Base-by-base conservation (phyloP, 148 eudicot species). In the Dysphania ambrosioides region DNA sequence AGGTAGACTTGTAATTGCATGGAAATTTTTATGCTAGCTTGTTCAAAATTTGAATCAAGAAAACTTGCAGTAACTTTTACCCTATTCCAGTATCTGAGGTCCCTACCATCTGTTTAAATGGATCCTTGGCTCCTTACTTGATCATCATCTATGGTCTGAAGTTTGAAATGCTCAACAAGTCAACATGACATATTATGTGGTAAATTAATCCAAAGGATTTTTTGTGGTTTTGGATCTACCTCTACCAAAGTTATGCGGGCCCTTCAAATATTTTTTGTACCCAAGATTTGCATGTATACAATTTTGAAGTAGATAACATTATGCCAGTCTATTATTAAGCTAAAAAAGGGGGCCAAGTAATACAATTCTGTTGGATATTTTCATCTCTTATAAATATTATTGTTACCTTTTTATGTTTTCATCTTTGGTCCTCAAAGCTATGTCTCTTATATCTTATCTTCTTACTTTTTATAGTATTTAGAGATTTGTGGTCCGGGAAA, bases 401-500 rank as follows among this genome's bases (percentile, higher is more conserved):
- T 53, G 36, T 51, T 19, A 71, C 64, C 40, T 36, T 36, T 36
- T 0, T 0, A n/a, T n/a, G n/a, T n/a, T n/a, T n/a, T n/a, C n/a
- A n/a, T n/a, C n/a, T n/a, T n/a, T n/a, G n/a, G n/a, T n/a, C n/a
- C n/a, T n/a, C n/a, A n/a, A n/a, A n/a, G n/a, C n/a, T n/a, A n/a
- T n/a, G n/a, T n/a, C n/a, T n/a, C n/a, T n/a, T n/a, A n/a, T n/a
- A n/a, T n/a, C n/a, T n/a, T n/a, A n/a, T n/a, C n/a, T n/a, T n/a
- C n/a, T n/a, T n/a, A n/a, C n/a, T n/a, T 16, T 16, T 11, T 47
- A 21, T 62, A 9, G 42, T 58, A 61, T 31, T 73, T 62, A 47
- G 18, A 62, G 60, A 44, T 26, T 29, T 21, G 44, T 63, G 77
- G 47, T 63, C 70, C 61, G 31, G 26, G 55, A 18, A 41, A 41